Evolutionary conservation across 768 basidiomycete genomes (phyloP).

Genomic region (Chalciporus pseudorubinellus): DNA sequence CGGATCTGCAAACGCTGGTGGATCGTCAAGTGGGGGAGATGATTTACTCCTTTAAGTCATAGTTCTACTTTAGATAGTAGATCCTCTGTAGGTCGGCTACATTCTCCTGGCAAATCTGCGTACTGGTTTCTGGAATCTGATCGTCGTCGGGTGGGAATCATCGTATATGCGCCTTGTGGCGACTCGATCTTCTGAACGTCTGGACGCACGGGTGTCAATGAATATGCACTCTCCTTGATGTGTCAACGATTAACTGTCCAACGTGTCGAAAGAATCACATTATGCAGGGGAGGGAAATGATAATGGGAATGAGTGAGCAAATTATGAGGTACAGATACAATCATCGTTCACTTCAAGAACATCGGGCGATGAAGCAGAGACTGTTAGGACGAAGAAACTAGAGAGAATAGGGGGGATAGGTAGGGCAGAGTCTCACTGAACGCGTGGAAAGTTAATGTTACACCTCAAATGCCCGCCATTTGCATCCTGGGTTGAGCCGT

Average conservation of each 20-base stretch:
- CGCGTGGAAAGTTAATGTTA: slow-evolving; percentile 10
- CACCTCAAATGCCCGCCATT: slow-evolving; percentile 33
- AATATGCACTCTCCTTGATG: background rate
- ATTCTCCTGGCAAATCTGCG: background rate
- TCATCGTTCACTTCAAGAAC: slow-evolving; percentile 37
- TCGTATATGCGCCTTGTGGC: background rate
- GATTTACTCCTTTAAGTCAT: slow-evolving; percentile 41
- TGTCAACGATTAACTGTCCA: slow-evolving; percentile 16
- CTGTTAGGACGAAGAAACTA: slow-evolving; percentile 22
- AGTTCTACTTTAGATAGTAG: background rate
- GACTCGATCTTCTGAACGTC: background rate
- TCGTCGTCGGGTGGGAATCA: background rate
- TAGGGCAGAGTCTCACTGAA: slow-evolving; percentile 4
- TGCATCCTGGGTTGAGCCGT: slow-evolving; percentile 33
- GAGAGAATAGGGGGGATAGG: slow-evolving; percentile 6
- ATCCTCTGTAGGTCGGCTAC: background rate
- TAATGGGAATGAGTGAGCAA: slow-evolving; percentile 26
- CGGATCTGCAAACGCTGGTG: slow-evolving; percentile 22
- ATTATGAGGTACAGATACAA: slow-evolving; percentile 38
- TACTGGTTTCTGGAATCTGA: background rate
- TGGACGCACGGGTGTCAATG: background rate
- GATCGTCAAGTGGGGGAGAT: slow-evolving; percentile 34
- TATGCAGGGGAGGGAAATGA: slow-evolving; percentile 15
- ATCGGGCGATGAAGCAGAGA: slow-evolving; percentile 20
- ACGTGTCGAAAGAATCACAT: slow-evolving; percentile 17